These are phyloP conservation scores for Clitopilus passeckerianus DNA, from an alignment of 768 basidiomycete genomes.

Conservation along the genomic window DNA sequence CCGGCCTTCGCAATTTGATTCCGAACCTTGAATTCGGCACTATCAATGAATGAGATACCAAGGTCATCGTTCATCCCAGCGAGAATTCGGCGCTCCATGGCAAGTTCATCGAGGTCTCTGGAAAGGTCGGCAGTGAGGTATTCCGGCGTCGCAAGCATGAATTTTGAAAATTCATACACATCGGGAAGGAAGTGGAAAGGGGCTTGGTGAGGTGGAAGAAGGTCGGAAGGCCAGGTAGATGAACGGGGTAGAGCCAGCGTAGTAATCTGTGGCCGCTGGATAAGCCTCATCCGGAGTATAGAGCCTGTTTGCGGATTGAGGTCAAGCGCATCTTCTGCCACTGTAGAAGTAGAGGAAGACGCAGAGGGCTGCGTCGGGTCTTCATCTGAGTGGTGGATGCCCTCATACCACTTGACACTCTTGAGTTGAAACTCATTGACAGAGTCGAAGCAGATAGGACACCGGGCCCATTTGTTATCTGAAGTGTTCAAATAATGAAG, in stretches of 20 bases:
- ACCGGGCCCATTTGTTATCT: constrained; percentile 86
- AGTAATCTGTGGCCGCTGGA: constrained; percentile 91
- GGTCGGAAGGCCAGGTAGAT: constrained; percentile 88
- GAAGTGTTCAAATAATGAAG: constrained; percentile 85
- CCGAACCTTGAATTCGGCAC: constrained; percentile 69
- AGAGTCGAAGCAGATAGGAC: constrained; percentile 96
- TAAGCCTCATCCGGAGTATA: constrained; percentile 76
- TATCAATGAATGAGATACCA: constrained; percentile 74
- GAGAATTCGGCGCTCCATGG: constrained; percentile 61
- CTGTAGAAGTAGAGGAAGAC: constrained; percentile 44
- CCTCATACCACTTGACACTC: constrained; percentile 86
- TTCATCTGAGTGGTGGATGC: constrained; percentile 27
- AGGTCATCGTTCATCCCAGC: constrained; percentile 70
- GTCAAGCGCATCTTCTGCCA: constrained; percentile 27
- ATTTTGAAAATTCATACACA: constrained; percentile 81
- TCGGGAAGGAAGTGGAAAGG: constrained; percentile 97
- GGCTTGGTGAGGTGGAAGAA: constrained; percentile 85
- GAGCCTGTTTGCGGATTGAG: constrained; percentile 49
- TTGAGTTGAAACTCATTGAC: constrained; percentile 89
- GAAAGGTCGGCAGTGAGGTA: constrained; percentile 76
- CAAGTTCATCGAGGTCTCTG: constrained; percentile 68
- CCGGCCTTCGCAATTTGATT: constrained; percentile 76
- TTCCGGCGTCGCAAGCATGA: constrained; percentile 92
- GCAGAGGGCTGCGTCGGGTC: constrained; percentile 24
- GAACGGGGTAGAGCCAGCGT: constrained; percentile 94